A percentile compares a stretch with the other conserved stretches of the same genome.
Evolutionary conservation across 129 eudicot genomes (phyloP).

Genomic region (Helianthus annuus): HanXRQr2.0-SUNRISE NC_035439.2:11697665-11698164

Average conservation of each 20-base stretch:
- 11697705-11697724: not conserved
- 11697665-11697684: too few species aligned
- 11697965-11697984: constrained; percentile 7
- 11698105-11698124: constrained; percentile 10
- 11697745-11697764: not conserved
- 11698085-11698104: constrained; percentile 10
- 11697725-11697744: not conserved
- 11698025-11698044: constrained; percentile 9
- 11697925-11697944: constrained; percentile 8
- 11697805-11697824: constrained; percentile 24
- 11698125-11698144: constrained; percentile 31
- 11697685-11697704: too few species aligned
- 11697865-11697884: constrained; percentile 24
- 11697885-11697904: constrained; percentile 20
- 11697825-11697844: constrained; percentile 15
- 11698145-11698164: constrained; percentile 31
- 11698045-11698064: constrained; percentile 20
- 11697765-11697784: not conserved
- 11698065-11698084: constrained; percentile 20
- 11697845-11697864: constrained; percentile 48
- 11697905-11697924: not conserved
- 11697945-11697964: constrained; percentile 12
- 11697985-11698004: constrained; percentile 13
- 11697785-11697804: not conserved
- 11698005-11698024: constrained; percentile 7